These are phyloP conservation scores for Torulaspora franciscae DNA, from an alignment of 805 yeast species.

Conservation along the genomic window DNA sequence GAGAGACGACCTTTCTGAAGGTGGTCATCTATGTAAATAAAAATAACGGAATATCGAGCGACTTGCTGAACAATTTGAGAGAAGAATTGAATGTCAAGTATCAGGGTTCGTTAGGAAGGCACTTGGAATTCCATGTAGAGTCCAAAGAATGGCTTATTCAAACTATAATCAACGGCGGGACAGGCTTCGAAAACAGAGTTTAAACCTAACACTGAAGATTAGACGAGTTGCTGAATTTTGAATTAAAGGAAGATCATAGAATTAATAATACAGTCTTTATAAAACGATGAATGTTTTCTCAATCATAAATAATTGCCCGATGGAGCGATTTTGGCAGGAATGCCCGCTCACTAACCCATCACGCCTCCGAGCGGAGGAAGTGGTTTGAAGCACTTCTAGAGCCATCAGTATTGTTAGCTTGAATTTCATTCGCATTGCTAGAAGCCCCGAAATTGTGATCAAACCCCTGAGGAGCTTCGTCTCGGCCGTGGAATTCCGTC, in stretches of 20 bases:
- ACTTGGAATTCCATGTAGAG: constrained; percentile 19
- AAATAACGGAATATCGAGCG: constrained; percentile 9
- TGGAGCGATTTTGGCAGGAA: too few relatives aligned
- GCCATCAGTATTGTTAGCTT: background rate
- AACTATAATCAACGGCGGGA: constrained; percentile 29
- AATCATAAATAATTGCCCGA: background rate
- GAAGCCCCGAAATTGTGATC: background rate
- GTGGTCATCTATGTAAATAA: constrained; percentile 24
- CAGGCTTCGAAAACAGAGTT: constrained; percentile 12
- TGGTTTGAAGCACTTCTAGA: constrained; percentile 8
- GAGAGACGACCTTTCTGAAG: constrained; percentile 1
- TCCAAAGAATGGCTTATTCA: constrained; percentile 35
- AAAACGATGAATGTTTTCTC: background rate
- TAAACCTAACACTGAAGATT: background rate
- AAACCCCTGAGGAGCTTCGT: background rate
- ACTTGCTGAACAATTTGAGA: constrained; percentile 8
- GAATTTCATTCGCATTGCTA: background rate
- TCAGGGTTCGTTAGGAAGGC: background rate
- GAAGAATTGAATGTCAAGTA: constrained; percentile 4
- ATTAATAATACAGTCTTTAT: constrained; percentile 6
- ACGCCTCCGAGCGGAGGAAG: constrained; percentile 8
- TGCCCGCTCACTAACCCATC: background rate
- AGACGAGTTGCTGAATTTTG: background rate
- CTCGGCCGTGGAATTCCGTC: background rate
- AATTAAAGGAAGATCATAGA: background rate